Evolutionary conservation across 768 basidiomycete genomes (phyloP).

Genomic region (Brasilioporus rufonigricans): DNA sequence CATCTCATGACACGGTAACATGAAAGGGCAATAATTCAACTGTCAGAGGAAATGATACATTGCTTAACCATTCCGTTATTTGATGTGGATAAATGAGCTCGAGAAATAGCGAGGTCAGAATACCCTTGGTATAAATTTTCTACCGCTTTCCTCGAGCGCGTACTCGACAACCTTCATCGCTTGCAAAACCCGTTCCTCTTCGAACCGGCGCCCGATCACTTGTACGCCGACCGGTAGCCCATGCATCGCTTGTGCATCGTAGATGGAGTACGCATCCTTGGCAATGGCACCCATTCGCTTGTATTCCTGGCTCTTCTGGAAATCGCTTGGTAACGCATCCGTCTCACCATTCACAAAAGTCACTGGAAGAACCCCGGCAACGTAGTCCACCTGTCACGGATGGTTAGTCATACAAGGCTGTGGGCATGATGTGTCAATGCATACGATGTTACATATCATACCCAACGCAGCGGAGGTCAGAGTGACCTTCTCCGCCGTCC

Average conservation of each 20-base stretch:
- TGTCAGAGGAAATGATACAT: background rate
- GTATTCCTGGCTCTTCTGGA: conserved; percentile 24
- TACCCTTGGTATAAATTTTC: conserved; percentile 20
- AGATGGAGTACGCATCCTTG: conserved; percentile 47
- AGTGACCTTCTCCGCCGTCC: conserved; percentile 33
- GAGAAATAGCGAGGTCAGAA: conserved; percentile 17
- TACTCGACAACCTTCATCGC: conserved; percentile 61
- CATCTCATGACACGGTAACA: background rate
- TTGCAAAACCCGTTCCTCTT: conserved; percentile 72
- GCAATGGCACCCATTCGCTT: conserved; percentile 43
- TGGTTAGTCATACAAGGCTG: background rate
- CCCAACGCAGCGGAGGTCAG: conserved; percentile 32
- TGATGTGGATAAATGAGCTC: background rate
- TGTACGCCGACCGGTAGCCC: conserved; percentile 70
- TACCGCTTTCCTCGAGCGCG: conserved; percentile 22
- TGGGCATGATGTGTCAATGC: conserved; percentile 12
- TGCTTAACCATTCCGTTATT: background rate
- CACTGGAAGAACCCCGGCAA: conserved; percentile 60
- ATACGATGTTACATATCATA: conserved; percentile 45
- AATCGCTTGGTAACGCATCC: conserved; percentile 38
- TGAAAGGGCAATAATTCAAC: background rate
- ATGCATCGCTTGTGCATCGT: conserved; percentile 61
- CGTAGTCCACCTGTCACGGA: conserved; percentile 46
- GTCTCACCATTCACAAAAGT: conserved; percentile 45
- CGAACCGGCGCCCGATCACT: conserved; percentile 56